These are phyloP conservation scores for Chlamydomonas asymmetrica DNA, from an alignment of 139 green algal species.

Conservation along the genomic window DNA sequence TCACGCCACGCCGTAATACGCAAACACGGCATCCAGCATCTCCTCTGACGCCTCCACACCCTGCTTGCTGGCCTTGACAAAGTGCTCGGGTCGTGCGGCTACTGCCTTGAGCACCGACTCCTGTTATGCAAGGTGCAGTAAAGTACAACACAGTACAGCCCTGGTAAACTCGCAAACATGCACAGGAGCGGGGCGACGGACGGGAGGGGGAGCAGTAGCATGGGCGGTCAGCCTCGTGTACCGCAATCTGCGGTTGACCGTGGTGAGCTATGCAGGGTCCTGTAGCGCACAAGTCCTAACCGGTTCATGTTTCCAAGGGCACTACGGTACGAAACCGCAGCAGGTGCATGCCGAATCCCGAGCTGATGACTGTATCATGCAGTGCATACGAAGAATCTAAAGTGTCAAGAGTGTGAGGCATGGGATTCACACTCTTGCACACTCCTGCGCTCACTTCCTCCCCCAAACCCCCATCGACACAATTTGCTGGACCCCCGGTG, in stretches of 20 bases:
- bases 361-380: too few relatives aligned
- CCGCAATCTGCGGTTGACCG: not conserved
- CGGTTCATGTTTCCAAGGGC: too few relatives aligned
- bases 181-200: not conserved
- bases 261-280: not conserved
- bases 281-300: not conserved
- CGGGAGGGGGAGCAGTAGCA: not conserved
- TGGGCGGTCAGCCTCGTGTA: not conserved
- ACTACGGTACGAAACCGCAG: too few relatives aligned
- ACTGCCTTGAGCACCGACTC: conserved; percentile 43
- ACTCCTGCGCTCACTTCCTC: too few relatives aligned
- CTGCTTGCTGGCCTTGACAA: conserved; percentile 32
- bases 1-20: conserved; percentile 22
- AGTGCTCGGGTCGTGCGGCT: conserved; percentile 48
- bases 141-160: not conserved
- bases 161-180: not conserved
- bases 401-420: too few relatives aligned
- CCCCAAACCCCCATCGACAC: too few relatives aligned
- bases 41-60: conserved; percentile 58
- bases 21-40: conserved; percentile 47
- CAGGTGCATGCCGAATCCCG: too few relatives aligned
- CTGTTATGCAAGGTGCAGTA: conserved; percentile 18
- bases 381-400: too few relatives aligned
- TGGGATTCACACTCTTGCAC: too few relatives aligned
- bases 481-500: too few relatives aligned